Evolutionary conservation across 371 early-diverging fungal species (phyloP), one percentile per base, ranked within the genome.

Genomic region (Syncephalastrum monosporum): DNA sequence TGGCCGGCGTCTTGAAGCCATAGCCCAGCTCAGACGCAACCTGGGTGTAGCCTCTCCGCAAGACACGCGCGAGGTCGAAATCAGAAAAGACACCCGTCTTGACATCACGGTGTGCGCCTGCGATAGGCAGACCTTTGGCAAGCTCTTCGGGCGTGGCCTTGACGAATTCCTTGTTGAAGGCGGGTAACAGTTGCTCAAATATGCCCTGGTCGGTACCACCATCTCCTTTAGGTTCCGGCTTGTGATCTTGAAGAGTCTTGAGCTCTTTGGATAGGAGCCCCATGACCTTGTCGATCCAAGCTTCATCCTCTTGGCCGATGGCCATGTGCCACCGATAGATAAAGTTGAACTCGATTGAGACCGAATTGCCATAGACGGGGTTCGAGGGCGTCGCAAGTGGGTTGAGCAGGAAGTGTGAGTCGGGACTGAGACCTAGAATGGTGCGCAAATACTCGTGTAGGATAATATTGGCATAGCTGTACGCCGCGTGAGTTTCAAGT

Each of bases 241-340:
- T 47, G 19, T 16, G n/a, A 49, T 27, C 12, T 4, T 21, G n/a
- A 8, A 25, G 42, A 27, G 29, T 42, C 50, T 5, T 6, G 23
- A 19, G 45, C 33, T 45, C 15, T 41, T 17, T 12, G 14, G 60
- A 53, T 5, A 71, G 57, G 0, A 68, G 13, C 1, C 16, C 3
- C 69, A 74, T 74, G 16, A 74, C 63, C 5, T 67, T 12, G 13
- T 58, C 50, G 2, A 79, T 8, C 81, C 77, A 81, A 8, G 57
- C 55, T 0, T 59, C 43, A 47, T 82, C 82, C 25, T 77, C 56
- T 51, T 75, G 48, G 19, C 78, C 74, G 46, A 81, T 60, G 16
- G 71, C 78, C 13, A 69, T 61, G 46, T 82, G 83, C 83, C 81
- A 82, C 21, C 81, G 68, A 46, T 82, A 82, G 15, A 79, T 60